Conservation (phyloP, 2,329 filamentous ascomycete species). For the Neocatenulostroma microsporum region DNA sequence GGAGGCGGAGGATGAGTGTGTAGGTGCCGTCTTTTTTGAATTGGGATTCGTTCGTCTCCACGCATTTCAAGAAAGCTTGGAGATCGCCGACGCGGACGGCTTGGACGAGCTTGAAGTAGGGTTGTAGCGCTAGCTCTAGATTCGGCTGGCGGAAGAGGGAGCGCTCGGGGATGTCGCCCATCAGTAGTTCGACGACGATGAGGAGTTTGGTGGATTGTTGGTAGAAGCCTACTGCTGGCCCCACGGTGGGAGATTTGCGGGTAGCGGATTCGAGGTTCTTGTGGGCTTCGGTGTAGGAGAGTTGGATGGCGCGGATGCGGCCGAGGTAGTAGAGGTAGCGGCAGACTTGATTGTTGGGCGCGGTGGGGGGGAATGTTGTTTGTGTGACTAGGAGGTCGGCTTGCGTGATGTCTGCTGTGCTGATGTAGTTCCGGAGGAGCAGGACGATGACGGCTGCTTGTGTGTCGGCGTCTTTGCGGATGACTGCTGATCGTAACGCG, state of each 20-base stretch:
- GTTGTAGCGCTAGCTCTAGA: conserved; percentile 81
- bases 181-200: conserved; percentile 89
- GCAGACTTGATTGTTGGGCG: conserved; percentile 96
- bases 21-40: conserved; percentile 95
- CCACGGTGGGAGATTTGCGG: conserved; percentile 85
- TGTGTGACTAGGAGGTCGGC: conserved; percentile 93
- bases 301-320: conserved; percentile 89
- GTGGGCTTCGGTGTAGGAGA: conserved; percentile 94
- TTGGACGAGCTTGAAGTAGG: conserved; percentile 89
- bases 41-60: conserved; percentile 69
- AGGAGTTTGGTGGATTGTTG: conserved; percentile 95
- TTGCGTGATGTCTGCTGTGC: conserved; percentile 93
- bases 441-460: conserved; percentile 93
- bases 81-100: conserved; percentile 95
- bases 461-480: conserved; percentile 95
- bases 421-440: conserved; percentile 88
- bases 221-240: conserved; percentile 85
- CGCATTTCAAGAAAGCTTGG: conserved; percentile 82
- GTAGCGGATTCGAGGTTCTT: conserved; percentile 89
- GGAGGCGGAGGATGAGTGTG: conserved; percentile 84
- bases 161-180: conserved; percentile 97
- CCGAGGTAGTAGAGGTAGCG: conserved; percentile 96
- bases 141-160: conserved; percentile 84
- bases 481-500: conserved; percentile 85
- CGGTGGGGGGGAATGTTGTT: conserved; percentile 87